Base-by-base conservation (phyloP, 805 yeast species). In the Lipomyces sp. region DNA sequence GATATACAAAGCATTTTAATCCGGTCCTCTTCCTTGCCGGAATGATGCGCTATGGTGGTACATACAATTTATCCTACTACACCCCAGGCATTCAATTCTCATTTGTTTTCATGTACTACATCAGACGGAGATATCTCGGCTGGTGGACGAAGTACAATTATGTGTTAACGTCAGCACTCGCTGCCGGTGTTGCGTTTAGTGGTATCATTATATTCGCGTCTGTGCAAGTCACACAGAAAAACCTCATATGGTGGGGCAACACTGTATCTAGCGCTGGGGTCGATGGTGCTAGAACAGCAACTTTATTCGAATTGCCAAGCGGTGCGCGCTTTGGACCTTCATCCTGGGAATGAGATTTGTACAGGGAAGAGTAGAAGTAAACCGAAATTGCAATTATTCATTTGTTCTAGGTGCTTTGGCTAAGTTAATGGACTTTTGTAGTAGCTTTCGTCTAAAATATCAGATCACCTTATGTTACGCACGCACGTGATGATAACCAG, bases 211-310 rank as follows among this genome's bases (percentile, higher is more conserved):
- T 87, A 48, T 88, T 88, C 77, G 85, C 86, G 73, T 77, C 84
- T 0, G 81, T 82, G 2, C 78, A 80, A 66, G 85, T 80, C 72
- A 80, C 84, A 55, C 77, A 79, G 2, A 78, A 77, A 33, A 68
- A 73, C 3, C 61, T 87, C 15, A 68, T 76, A 53, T 88, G 92
- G 92, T 88, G 92, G 92, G 92, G 92, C 0, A 86, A 86, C 64
- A 75, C 66, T n/a, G n/a, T n/a, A n/a, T n/a, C n/a, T n/a, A n/a
- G n/a, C n/a, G n/a, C n/a, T n/a, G n/a, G n/a, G n/a, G n/a, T n/a
- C n/a, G n/a, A n/a, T n/a, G n/a, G n/a, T n/a, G n/a, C n/a, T n/a
- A n/a, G n/a, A n/a, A n/a, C n/a, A n/a, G n/a, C n/a, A n/a, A n/a
- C n/a, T n/a, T n/a, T n/a, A n/a, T n/a, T n/a, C n/a, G n/a, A n/a